Evolutionary conservation across 2,329 filamentous ascomycete genomes (phyloP), one percentile per base, ranked within the genome.

Genomic region (Myriangium duriaei): DNA sequence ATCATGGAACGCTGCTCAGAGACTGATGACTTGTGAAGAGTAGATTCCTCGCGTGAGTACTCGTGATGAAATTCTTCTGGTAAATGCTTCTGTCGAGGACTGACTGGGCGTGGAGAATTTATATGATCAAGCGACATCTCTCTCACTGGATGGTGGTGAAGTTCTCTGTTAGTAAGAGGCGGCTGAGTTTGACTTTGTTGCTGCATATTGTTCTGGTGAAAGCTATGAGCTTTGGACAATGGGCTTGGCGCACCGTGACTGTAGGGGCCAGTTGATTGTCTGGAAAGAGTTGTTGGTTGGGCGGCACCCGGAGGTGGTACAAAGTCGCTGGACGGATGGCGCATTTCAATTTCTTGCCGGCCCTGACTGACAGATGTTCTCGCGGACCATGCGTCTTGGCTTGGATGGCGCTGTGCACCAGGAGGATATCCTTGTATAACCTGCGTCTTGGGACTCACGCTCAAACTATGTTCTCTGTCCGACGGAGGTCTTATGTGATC

Each of bases 401-500:
- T 57, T 39, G 50, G 53, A 26, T 55, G 50, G 30, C 54, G 46
- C 24, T 52, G 56, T 12, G 44, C 46, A 32, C 47, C 43, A 19
- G 52, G 54, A 33, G 51, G 47, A 12, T 47, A 40, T 2, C 51
- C 49, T 16, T 51, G 50, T 11, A 48, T 49, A 4, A 55, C 42
- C 30, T 54, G 55, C 24, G 81, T 85, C 60, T 84, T 86, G 18
- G 84, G 83, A 54, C 81, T 88, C 35, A 88, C 74, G 51, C 81
- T 87, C 37, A 80, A 57, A 54, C 78, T 83, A 34, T 71, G 66
- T 44, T 82, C 81, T 50, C 79, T 72, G 39, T 84, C 79, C 45
- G 68, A 68, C 34, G 68, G 67, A 30, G 70, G 69, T 7, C 21
- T 7, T 41, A 68, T 63, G 30, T 61, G 52, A 13, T 57, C 52